Percentiles rank a stretch among this genome's conserved stretches.
These are phyloP conservation scores for Luvunga scandens DNA, from an alignment of 345 rosid genomes.

Conservation along the genomic window DNA sequence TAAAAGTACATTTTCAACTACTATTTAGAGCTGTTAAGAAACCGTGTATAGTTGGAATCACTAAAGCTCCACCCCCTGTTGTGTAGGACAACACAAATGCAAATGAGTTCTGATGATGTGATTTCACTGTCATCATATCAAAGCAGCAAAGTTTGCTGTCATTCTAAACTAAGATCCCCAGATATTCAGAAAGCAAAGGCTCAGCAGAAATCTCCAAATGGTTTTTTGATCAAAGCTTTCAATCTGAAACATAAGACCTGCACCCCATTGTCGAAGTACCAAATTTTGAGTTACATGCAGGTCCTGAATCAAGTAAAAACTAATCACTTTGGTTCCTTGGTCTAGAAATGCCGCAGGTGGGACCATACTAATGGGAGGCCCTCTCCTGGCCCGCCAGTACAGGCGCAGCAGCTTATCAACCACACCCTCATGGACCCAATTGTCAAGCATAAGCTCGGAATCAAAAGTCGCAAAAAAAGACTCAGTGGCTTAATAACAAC, in stretches of 20 bases:
- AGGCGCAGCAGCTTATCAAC: constrained; percentile 12
- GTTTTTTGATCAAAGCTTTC: constrained; percentile 24
- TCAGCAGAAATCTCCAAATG: constrained; percentile 13
- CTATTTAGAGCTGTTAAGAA: not conserved
- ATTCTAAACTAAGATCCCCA: constrained; percentile 22
- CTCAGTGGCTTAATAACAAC: constrained; percentile 30
- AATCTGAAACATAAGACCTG: not conserved
- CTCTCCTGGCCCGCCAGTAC: constrained; percentile 15
- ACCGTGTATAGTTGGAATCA: not conserved
- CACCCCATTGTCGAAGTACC: not conserved
- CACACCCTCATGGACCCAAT: constrained; percentile 24
- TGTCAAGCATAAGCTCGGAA: constrained; percentile 15
- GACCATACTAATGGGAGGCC: constrained; percentile 8
- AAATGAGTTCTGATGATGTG: constrained; percentile 20
- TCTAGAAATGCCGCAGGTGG: constrained; percentile 16
- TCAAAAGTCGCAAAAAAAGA: constrained; percentile 17
- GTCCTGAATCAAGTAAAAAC: constrained; percentile 13
- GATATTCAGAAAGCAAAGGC: not conserved
- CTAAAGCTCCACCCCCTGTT: not conserved
- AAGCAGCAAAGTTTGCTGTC: constrained; percentile 10
- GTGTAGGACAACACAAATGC: not conserved
- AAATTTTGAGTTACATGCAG: not conserved
- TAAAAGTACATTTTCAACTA: constrained; percentile 12
- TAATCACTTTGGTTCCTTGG: constrained; percentile 14
- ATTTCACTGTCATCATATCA: constrained; percentile 22